Base-by-base conservation (phyloP, 192 early-diverging fungal genomes). In the Linnemannia zychae region DNA sequence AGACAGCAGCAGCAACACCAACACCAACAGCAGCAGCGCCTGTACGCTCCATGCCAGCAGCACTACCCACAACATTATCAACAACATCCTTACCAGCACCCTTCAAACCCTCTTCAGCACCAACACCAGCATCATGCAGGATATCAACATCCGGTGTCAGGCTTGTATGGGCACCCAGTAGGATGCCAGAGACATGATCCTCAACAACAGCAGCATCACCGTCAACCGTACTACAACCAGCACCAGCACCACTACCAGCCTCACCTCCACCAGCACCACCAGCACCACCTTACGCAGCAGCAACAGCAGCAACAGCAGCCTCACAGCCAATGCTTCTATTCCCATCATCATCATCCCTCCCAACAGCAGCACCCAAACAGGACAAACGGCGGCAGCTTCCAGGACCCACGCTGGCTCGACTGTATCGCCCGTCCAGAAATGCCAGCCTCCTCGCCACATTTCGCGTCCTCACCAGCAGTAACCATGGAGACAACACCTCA, bases 191-290 rank as follows among this genome's bases (percentile, higher is more conserved):
- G 40, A 44, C 9, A 44, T 44, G 40, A 44, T 20, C 36, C 33
- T 44, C 36, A 31, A 5, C 68, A 37, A 70, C 36, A 70, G n/a
- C 71, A 72, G 49, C 46, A 60, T n/a, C 57, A 57, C 5, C 74
- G 33, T 40, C 52, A 75, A 5, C 22, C 57, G 22, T 22, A 65
- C 18, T 28, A 31, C n/a, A 36, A 34, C 52, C 74, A 65, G 22
- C 60, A 75, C 49, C 71, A 72, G 2, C 72, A 74, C 22, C 34
- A 67, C 3, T 60, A 60, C 16, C 4, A 9, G 0, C 34, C 1
- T 33, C 74, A 24, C 6, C 24, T 17, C 6, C 63, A 76, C 38
- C 22, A 24, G 49, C 44, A 40, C 4, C 75, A 48, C 48, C 37
- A 5, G 18, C 16, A 7, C 68, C 40, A 6, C n/a, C n/a, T n/a